A percentile compares a stretch with the other conserved stretches of the same genome.
phyloP scores from a whole-genome alignment of 2,329 filamentous ascomycete genomes.

The Parastagonospora avenae region DNA sequence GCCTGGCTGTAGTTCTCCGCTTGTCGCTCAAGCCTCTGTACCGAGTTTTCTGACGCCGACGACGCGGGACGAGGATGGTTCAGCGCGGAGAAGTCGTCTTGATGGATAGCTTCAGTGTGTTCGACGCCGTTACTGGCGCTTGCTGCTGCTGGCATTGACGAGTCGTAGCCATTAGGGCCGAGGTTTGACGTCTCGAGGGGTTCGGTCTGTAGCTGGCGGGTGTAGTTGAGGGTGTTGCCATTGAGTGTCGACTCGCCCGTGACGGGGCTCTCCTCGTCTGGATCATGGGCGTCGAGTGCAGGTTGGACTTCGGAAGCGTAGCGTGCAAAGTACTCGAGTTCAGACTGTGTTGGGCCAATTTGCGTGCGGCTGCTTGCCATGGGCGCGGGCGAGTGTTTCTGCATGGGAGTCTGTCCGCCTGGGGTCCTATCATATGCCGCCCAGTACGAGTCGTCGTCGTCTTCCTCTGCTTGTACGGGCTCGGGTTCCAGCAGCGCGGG shows the following conservation, averaged over 20 bases:
- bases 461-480: conserved; percentile 49
- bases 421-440: conserved; percentile 76
- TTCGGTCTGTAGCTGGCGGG: conserved; percentile 51
- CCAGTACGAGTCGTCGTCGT: conserved; percentile 81
- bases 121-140: conserved; percentile 22
- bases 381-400: conserved; percentile 68
- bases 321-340: conserved; percentile 76
- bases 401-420: conserved; percentile 38
- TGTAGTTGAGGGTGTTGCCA: conserved; percentile 54
- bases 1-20: conserved; percentile 65
- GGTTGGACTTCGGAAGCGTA: conserved; percentile 78
- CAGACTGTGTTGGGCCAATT: conserved; percentile 50
- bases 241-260: conserved; percentile 58
- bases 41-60: conserved; percentile 53
- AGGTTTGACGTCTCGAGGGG: conserved; percentile 47
- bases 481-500: conserved; percentile 15
- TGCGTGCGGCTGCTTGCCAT: conserved; percentile 43
- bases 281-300: conserved; percentile 79
- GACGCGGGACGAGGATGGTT: conserved; percentile 45
- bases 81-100: conserved; percentile 27
- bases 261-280: conserved; percentile 67
- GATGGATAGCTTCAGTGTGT: conserved; percentile 27
- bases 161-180: conserved; percentile 38
- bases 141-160: conserved; percentile 30
- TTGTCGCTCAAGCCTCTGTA: conserved; percentile 64